Evolutionary conservation across 2,329 filamentous ascomycete species (phyloP), one percentile per base, ranked within the genome.

Genomic region (Truncatella angustata): DNA sequence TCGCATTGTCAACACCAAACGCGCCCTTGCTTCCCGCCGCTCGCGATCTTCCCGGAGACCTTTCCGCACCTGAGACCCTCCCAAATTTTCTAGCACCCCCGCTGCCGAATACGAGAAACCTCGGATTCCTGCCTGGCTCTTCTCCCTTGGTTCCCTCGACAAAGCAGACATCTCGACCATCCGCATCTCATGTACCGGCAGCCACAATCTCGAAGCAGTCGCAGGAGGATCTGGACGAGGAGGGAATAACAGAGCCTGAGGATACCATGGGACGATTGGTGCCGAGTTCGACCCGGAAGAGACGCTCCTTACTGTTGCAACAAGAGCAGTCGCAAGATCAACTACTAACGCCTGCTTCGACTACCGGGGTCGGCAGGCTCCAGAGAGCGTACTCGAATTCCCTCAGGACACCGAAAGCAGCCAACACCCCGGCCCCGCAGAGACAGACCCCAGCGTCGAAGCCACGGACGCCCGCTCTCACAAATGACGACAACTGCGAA

Each of bases 261-360:
- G 69, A 56, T 36, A 62, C 54, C 16, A 81, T 81, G 77, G 75
- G 73, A 24, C 70, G 70, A 43, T 61, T 78, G 45, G 70, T 70
- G 12, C 71, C 74, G 5, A 73, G 66, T 40, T 67, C 70, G n/a
- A 74, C 69, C 55, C 64, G 71, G 4, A 79, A 71, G 56, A 76
- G 72, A 52, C 74, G 74, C 5, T 71, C 70, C 24, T 70, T 80
- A 23, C 55, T 76, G 20, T 66, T 73, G 7, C 73, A 68, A 40
- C 68, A 70, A 54, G 66, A 73, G 44, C 74, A 72, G 46, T 72
- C 67, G 36, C 68, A 70, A 54, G 66, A 73, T 42, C 74, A 72
- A 46, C 66, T 74, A 37, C 69, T 72, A 9, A 75, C 73, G 0
- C 76, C 77, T 2, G 59, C 64, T 18, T 70, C 71, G 24, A 70